Percentiles rank a stretch among this genome's conserved stretches.
Conservation (phyloP, 768 basidiomycete species). For the Lactarius deliciosus region DNA sequence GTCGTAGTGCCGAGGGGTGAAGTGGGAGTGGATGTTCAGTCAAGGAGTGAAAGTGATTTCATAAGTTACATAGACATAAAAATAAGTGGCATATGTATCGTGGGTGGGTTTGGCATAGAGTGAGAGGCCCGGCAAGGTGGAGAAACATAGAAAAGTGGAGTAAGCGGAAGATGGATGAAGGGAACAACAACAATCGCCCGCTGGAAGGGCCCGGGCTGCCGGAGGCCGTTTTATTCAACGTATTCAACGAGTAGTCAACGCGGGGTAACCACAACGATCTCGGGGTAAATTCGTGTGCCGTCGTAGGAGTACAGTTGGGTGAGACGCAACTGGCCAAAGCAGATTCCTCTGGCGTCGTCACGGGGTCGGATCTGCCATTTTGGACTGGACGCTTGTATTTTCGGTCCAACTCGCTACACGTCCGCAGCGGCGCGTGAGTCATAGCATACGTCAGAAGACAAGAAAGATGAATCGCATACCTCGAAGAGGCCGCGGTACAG, state of each 20-base stretch:
- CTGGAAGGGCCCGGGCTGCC: background rate
- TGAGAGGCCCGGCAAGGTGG: background rate
- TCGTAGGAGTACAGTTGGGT: constrained; percentile 25
- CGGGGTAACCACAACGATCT: constrained; percentile 21
- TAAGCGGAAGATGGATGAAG: background rate
- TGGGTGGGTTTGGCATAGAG: background rate
- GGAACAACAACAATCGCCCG: background rate
- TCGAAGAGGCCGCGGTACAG: constrained; percentile 20
- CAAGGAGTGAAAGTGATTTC: background rate
- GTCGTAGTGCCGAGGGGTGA: background rate
- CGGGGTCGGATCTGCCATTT: constrained; percentile 20
- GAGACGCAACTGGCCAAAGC: constrained; percentile 23
- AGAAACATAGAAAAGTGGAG: background rate
- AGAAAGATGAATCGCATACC: background rate
- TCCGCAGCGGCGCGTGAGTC: background rate
- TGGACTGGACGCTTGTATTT: background rate
- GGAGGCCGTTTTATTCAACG: background rate
- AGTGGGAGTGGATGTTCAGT: background rate
- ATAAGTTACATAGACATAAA: background rate
- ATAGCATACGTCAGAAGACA: background rate
- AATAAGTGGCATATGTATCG: background rate
- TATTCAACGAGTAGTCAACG: constrained; percentile 21
- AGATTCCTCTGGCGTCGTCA: constrained; percentile 10
- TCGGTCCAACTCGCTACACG: constrained; percentile 21
- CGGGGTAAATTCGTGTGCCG: constrained; percentile 16